Evolutionary conservation across 2,329 filamentous ascomycete species (phyloP).

Genomic region (Didymella glomerata): DNA sequence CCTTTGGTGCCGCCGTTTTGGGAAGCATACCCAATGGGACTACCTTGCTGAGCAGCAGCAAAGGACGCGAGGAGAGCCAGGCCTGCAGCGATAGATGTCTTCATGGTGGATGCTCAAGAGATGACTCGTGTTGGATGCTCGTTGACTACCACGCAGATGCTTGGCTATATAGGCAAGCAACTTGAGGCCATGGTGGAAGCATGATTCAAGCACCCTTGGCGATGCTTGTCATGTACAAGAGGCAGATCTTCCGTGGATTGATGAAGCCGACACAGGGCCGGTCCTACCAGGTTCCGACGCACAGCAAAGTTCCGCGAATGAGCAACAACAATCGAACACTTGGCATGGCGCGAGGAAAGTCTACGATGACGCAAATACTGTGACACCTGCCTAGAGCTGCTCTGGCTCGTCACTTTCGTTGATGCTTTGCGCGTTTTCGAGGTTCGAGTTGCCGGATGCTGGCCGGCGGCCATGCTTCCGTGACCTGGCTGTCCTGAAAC

Average conservation of each 20-base stretch:
- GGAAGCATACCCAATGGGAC: slow-evolving; percentile 44
- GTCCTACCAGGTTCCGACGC: background rate
- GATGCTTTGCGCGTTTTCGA: background rate
- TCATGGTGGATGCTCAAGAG: background rate
- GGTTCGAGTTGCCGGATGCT: background rate
- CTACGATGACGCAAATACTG: background rate
- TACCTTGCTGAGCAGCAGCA: slow-evolving; percentile 18
- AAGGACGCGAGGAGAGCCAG: background rate
- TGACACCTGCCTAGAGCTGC: background rate
- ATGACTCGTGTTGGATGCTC: background rate
- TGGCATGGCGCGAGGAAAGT: background rate
- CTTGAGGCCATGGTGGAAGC: background rate
- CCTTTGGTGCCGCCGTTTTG: slow-evolving; percentile 52
- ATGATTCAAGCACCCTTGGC: slow-evolving; percentile 12
- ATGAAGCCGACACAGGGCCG: background rate
- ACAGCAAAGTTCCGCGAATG: slow-evolving; percentile 6
- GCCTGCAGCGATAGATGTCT: slow-evolving; percentile 5
- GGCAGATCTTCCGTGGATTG: slow-evolving; percentile 2
- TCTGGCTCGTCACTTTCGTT: background rate
- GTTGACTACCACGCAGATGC: background rate
- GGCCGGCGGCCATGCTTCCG: background rate
- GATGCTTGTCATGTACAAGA: slow-evolving; percentile 8
- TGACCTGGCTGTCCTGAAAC: background rate
- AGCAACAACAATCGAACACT: background rate
- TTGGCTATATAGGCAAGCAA: slow-evolving; percentile 3